Evolutionary conservation across 2,329 filamentous ascomycete genomes (phyloP).

Genomic region (Gyromitra esculenta): DNA sequence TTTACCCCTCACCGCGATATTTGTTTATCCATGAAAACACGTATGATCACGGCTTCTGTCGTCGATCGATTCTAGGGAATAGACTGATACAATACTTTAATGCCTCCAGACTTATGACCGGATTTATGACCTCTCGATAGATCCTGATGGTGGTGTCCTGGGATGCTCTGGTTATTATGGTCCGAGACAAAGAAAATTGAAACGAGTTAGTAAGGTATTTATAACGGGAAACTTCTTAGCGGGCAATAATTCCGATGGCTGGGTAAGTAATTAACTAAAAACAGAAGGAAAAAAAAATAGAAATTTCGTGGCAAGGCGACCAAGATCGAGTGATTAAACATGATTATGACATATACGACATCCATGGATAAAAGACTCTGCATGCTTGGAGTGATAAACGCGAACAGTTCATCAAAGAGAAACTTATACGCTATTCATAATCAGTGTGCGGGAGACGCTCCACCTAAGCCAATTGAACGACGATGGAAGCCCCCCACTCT

Average conservation of each 20-base stretch:
- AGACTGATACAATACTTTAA: neutral
- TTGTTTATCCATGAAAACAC: neutral
- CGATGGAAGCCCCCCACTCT: too few species aligned
- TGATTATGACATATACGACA: neutral
- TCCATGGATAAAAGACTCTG: neutral
- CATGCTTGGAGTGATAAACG: neutral
- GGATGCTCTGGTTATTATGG: neutral
- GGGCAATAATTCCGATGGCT: neutral
- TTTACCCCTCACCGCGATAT: neutral
- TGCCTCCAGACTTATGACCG: too few species aligned
- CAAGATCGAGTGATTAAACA: neutral
- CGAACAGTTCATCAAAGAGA: neutral
- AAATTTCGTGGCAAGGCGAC: neutral
- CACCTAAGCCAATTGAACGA: neutral
- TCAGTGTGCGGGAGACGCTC: too few species aligned
- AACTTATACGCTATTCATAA: neutral
- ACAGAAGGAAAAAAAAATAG: neutral
- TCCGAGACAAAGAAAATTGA: neutral
- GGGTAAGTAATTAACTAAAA: too few species aligned
- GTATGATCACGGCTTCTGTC: neutral
- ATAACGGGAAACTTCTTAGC: neutral
- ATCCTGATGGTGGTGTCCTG: neutral
- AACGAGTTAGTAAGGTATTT: neutral
- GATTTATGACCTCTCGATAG: too few species aligned
- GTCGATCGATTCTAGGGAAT: neutral